phyloP scores from a whole-genome alignment of 441 rosid species.

The Gossypium gossypioides region DNA sequence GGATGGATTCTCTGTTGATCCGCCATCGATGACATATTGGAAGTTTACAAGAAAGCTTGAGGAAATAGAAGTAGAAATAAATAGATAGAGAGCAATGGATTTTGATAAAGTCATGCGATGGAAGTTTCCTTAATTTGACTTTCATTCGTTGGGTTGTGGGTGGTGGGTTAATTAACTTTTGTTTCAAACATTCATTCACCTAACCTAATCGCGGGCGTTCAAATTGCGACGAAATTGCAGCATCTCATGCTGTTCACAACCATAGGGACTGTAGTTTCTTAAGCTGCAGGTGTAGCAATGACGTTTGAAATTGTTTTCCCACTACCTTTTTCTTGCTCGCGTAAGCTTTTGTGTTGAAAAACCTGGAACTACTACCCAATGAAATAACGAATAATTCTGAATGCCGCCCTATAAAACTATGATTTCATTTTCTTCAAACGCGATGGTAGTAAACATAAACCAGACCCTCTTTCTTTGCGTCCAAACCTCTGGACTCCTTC shows the following conservation, averaged over 20 bases:
- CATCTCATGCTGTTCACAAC: neutral
- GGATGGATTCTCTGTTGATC: conserved; percentile 64
- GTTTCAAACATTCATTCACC: neutral
- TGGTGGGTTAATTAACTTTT: neutral
- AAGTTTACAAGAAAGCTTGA: no score
- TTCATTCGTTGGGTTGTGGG: neutral
- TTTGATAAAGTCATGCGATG: neutral
- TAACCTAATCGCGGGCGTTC: neutral
- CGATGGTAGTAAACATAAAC: neutral
- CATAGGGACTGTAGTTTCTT: neutral
- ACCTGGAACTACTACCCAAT: neutral
- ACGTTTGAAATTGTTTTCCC: neutral
- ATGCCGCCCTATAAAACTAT: neutral
- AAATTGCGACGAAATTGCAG: neutral
- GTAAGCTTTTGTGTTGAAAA: neutral
- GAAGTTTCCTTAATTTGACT: conserved; percentile 6
- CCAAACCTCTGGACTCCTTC: no score
- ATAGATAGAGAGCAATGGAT: neutral
- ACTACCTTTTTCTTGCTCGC: neutral
- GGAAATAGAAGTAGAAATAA: neutral
- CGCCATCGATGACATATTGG: conserved; percentile 28
- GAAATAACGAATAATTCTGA: neutral
- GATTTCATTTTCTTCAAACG: neutral
- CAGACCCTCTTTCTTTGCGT: neutral
- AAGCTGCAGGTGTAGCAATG: neutral